These are phyloP conservation scores for Kazachstania sp. DNA, from an alignment of 1,139 yeast genomes.

Conservation along the genomic window DNA sequence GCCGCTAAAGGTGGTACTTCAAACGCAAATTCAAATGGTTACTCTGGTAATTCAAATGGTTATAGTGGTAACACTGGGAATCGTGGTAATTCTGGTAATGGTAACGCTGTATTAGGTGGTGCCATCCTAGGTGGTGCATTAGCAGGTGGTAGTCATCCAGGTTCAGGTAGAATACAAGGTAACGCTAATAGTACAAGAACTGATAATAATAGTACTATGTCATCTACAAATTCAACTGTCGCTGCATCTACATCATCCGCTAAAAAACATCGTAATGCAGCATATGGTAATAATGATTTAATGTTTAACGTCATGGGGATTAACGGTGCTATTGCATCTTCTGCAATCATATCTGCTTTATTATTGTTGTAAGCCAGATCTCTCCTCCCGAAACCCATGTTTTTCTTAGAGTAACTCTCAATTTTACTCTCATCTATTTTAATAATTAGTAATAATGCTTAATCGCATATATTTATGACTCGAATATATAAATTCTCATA, in stretches of 20 bases:
- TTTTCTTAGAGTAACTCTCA: no score
- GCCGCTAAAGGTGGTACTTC: no score
- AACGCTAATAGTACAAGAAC: not conserved
- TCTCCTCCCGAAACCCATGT: no score
- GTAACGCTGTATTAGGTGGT: conserved; percentile 4
- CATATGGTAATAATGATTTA: not conserved
- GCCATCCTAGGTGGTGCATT: conserved; percentile 4
- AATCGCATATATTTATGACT: not conserved
- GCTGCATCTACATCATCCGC: not conserved
- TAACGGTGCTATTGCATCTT: not conserved
- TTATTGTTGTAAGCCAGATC: not conserved
- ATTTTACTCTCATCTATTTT: not conserved
- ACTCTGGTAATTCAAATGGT: not conserved
- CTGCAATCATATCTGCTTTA: not conserved
- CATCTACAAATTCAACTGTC: not conserved
- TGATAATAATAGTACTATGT: not conserved
- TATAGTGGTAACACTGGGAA: conserved; percentile 1
- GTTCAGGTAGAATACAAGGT: not conserved
- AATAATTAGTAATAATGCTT: not conserved
- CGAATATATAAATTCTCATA: not conserved
- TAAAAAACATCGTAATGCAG: not conserved
- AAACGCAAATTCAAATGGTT: no score
- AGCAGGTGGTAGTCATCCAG: not conserved
- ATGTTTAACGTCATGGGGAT: not conserved
- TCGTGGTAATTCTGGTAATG: not conserved